Conservation (phyloP, 345 rosid species). For the Camelina sativa region DNA sequence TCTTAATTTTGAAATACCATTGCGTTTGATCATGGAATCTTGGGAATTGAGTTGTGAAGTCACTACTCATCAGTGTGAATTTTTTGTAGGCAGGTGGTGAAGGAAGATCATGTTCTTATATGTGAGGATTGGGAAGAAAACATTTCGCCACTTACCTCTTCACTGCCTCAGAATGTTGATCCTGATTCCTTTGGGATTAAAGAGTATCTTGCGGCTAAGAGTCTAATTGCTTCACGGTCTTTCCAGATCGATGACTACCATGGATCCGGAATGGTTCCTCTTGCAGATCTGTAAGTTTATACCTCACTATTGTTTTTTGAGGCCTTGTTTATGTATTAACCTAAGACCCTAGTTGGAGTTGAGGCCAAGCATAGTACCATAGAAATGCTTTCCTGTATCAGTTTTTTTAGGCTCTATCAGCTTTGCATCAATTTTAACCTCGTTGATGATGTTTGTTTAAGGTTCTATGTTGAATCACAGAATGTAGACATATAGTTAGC, state of each 20-base stretch:
- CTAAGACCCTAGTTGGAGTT: background rate
- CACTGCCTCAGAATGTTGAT: conserved; percentile 34
- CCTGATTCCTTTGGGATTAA: conserved; percentile 58
- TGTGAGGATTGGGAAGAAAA: conserved; percentile 77
- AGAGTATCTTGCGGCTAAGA: conserved; percentile 71
- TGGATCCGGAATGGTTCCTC: conserved; percentile 91
- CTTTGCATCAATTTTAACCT: background rate
- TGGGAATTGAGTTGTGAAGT: background rate
- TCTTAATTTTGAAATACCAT: background rate
- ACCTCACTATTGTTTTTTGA: background rate
- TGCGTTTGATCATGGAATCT: background rate
- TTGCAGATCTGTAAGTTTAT: conserved; percentile 84
- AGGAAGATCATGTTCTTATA: conserved; percentile 74
- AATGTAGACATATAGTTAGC: background rate
- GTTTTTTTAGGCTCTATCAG: background rate
- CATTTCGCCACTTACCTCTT: conserved; percentile 65
- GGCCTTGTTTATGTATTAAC: background rate
- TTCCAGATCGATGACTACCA: conserved; percentile 78
- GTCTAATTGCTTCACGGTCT: conserved; percentile 75
- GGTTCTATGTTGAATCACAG: background rate
- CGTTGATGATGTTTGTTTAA: background rate
- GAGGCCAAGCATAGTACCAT: background rate
- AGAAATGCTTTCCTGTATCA: background rate
- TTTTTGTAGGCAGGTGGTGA: conserved; percentile 69
- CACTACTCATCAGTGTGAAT: conserved; percentile 12